phyloP scores from a whole-genome alignment of 768 basidiomycete species.

The Tulasnella sp. region DNA sequence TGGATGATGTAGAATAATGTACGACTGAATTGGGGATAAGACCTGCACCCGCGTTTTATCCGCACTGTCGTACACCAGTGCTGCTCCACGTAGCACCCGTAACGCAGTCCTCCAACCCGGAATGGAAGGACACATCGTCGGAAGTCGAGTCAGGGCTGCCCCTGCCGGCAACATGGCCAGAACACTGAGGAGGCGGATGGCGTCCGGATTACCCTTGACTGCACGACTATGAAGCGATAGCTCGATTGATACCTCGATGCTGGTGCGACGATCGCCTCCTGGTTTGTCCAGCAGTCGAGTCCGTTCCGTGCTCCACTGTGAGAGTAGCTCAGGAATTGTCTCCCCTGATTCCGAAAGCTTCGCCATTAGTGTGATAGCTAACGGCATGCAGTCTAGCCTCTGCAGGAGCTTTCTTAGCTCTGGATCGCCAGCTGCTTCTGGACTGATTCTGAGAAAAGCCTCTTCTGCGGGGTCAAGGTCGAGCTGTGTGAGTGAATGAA shows the following conservation, averaged over 20 bases:
- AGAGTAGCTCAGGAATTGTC: conserved; percentile 9
- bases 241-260: conserved; percentile 20
- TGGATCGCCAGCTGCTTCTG: conserved; percentile 19
- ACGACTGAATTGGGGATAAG: not conserved
- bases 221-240: conserved; percentile 21
- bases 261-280: conserved; percentile 14
- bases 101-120: not conserved
- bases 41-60: not conserved
- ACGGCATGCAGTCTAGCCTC: conserved; percentile 25
- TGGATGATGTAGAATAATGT: not conserved
- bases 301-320: conserved; percentile 2
- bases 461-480: conserved; percentile 17
- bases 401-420: conserved; percentile 22
- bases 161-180: conserved; percentile 24
- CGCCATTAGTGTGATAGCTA: conserved; percentile 29
- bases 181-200: conserved; percentile 20
- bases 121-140: not conserved
- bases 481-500: not conserved
- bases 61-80: not conserved
- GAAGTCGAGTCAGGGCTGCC: not conserved
- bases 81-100: not conserved
- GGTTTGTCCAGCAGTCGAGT: conserved; percentile 5
- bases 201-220: conserved; percentile 19
- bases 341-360: conserved; percentile 16
- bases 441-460: conserved; percentile 19